A percentile compares a stretch with the other conserved stretches of the same genome.
Evolutionary conservation across 495 filamentous ascomycete genomes (phyloP).

Genomic region (Trypethelium eluteriae): DNA sequence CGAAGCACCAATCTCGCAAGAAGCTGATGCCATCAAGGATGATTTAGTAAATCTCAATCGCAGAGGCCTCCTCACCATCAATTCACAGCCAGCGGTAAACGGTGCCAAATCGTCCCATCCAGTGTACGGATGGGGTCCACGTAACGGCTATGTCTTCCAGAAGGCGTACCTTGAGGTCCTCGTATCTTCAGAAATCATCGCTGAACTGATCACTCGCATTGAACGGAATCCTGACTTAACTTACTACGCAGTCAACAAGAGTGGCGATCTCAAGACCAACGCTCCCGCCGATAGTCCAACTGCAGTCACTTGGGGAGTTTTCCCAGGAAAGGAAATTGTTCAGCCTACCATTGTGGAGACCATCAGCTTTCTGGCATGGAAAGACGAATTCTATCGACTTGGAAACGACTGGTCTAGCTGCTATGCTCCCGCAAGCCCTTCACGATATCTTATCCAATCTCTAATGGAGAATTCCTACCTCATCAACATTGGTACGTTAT

Average conservation of each 20-base stretch:
- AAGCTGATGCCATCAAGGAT: slow-evolving; percentile 68
- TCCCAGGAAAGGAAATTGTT: slow-evolving; percentile 96
- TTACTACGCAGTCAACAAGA: slow-evolving; percentile 83
- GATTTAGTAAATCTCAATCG: slow-evolving; percentile 73
- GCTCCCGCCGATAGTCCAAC: slow-evolving; percentile 78
- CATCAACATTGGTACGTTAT: slow-evolving; percentile 75
- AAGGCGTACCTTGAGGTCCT: slow-evolving; percentile 95
- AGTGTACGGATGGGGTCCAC: slow-evolving; percentile 87
- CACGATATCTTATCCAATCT: slow-evolving; percentile 68
- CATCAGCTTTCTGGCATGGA: slow-evolving; percentile 96
- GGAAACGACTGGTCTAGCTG: slow-evolving; percentile 93
- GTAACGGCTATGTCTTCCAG: slow-evolving; percentile 95
- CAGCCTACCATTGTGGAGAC: slow-evolving; percentile 99
- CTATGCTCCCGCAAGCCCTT: slow-evolving; percentile 68
- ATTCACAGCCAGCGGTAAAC: slow-evolving; percentile 92
- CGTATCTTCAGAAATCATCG: slow-evolving; percentile 67
- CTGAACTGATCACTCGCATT: slow-evolving; percentile 72
- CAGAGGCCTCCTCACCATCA: slow-evolving; percentile 87
- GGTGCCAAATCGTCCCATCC: slow-evolving; percentile 84
- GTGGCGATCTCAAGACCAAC: slow-evolving; percentile 77
- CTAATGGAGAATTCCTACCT: slow-evolving; percentile 89
- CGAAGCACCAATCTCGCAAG: slow-evolving; percentile 72
- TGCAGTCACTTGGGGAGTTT: slow-evolving; percentile 98
- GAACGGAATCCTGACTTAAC: slow-evolving; percentile 72
- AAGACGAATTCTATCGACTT: slow-evolving; percentile 91